These are phyloP conservation scores for Pichia cabralensis DNA, from an alignment of 805 yeast species.

Conservation along the genomic window DNA sequence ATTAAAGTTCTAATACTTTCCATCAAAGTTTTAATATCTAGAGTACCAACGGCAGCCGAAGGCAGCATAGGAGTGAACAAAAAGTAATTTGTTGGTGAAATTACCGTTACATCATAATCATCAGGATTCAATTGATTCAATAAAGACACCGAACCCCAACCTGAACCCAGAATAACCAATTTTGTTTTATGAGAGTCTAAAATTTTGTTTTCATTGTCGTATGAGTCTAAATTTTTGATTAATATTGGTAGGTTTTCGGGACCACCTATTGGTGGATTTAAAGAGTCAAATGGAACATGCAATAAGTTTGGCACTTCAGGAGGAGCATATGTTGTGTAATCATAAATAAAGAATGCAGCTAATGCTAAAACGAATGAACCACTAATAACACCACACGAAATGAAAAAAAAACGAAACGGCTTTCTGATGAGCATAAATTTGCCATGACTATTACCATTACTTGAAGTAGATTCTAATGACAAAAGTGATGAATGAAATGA, in stretches of 20 bases:
- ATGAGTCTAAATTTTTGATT: constrained; percentile 45
- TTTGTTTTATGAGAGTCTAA: constrained; percentile 55
- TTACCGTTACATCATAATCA: constrained; percentile 76
- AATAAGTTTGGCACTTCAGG: constrained; percentile 33
- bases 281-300: constrained; percentile 41
- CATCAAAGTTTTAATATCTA: constrained; percentile 81
- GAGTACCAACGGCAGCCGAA: constrained; percentile 89
- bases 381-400: constrained; percentile 34
- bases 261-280: constrained; percentile 52
- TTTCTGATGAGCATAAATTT: constrained; percentile 22
- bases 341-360: constrained; percentile 49
- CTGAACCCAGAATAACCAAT: constrained; percentile 73
- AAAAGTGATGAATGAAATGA: neutral
- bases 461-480: neutral
- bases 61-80: constrained; percentile 91
- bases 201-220: constrained; percentile 37
- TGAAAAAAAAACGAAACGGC: constrained; percentile 24
- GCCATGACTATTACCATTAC: neutral
- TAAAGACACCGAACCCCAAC: constrained; percentile 89
- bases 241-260: constrained; percentile 63
- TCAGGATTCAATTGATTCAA: constrained; percentile 78
- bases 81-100: constrained; percentile 92
- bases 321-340: constrained; percentile 51
- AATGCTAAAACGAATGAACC: constrained; percentile 33
- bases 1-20: constrained; percentile 87